These are phyloP conservation scores for Candida tallmaniae DNA, from an alignment of 805 yeast species.

Conservation along the genomic window DNA sequence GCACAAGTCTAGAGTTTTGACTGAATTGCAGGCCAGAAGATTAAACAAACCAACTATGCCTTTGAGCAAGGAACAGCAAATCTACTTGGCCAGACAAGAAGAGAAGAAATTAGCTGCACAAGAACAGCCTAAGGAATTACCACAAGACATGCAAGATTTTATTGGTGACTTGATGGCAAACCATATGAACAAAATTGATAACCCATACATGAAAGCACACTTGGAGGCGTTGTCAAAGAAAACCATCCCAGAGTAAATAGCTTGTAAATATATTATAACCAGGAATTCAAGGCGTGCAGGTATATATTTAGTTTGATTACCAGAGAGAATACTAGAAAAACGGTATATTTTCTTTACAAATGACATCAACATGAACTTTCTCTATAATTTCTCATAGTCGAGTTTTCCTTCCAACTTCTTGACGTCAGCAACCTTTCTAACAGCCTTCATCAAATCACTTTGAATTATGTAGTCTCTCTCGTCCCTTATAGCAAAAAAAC, in stretches of 20 bases:
- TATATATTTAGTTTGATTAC: too few relatives aligned
- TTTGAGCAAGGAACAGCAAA: constrained; percentile 55
- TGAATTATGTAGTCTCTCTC: constrained; percentile 94
- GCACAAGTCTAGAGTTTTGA: constrained; percentile 50
- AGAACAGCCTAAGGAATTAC: constrained; percentile 36
- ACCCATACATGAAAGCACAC: constrained; percentile 32
- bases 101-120: constrained; percentile 26
- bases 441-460: constrained; percentile 95
- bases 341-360: too few relatives aligned
- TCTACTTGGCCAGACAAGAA: constrained; percentile 48
- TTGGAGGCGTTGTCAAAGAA: constrained; percentile 33
- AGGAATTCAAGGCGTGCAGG: too few relatives aligned
- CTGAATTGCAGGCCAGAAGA: constrained; percentile 57
- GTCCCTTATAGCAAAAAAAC: constrained; percentile 96
- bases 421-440: constrained; percentile 92
- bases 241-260: not conserved
- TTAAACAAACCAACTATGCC: constrained; percentile 78
- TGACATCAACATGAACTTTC: not conserved
- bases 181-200: constrained; percentile 31
- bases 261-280: not conserved
- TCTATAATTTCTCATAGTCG: constrained; percentile 86
- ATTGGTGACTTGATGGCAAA: constrained; percentile 47
- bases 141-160: constrained; percentile 52
- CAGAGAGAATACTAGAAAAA: too few relatives aligned
- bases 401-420: constrained; percentile 95